Base-by-base conservation (phyloP, 495 filamentous ascomycete species). In the Hypoxylon perforatum region DNA sequence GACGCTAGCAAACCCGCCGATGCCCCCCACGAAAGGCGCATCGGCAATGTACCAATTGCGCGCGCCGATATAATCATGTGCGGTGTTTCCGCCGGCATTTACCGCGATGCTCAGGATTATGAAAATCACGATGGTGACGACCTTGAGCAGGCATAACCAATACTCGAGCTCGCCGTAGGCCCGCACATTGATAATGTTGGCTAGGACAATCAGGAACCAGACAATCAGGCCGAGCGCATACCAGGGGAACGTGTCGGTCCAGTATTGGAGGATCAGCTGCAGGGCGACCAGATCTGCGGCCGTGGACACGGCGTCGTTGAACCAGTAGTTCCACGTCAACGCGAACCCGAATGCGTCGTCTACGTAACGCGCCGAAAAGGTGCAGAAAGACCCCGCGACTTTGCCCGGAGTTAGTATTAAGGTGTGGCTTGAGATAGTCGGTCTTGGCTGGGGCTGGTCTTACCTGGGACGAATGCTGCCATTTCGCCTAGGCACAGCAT, bases 81-180 rank as follows among this genome's bases (percentile, higher is more conserved):
- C 80, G 79, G 67, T 65, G 19, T 84, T 85, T 41, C 86, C 88
- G 12, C 87, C 86, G 23, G 84, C 81, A 61, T 86, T 84, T 17
- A 89, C 79, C 38, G 87, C 81, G 59, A 90, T 74, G 15, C 84
- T 83, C 22, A 86, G 67, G 42, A 87, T 78, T 38, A 88, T 76
- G 28, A 87, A 74, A 12, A 89, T 87, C 28, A 91, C 70, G 49
- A 90, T 85, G 41, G 86, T 86, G 60, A 90, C 73, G 48, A 90
- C 85, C 63, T 91, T 91, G 70, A 90, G 73, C 52, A 83, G 80
- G 12, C 87, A 85, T 57, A 90, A 87, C 73, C 81, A 80, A 71
- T 90, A 90, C 68, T 89, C 87, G 12, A 87, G 83, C 75, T 91
- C 88, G 42, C 89, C 89, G 63, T 87, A 90, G 55, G 85, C 83